These are phyloP conservation scores for Neospora caninum DNA, from an alignment of 169 alveolate species.

Conservation along the genomic window DNA sequence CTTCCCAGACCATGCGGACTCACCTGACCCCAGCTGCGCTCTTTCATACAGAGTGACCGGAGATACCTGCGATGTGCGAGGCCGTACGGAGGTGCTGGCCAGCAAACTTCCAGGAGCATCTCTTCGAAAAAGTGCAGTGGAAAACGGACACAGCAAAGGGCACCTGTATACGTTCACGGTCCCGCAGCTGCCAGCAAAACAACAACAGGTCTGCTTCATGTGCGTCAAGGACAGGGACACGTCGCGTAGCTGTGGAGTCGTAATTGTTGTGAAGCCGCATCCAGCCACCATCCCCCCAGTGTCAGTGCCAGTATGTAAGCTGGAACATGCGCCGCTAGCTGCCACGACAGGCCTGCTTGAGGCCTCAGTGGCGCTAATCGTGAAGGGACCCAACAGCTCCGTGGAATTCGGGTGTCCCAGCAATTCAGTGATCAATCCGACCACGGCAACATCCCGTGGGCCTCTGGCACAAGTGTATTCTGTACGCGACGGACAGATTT, in stretches of 20 bases:
- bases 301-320: not conserved
- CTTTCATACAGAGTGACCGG: not conserved
- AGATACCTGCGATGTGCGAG: not conserved
- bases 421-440: not conserved
- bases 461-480: not conserved
- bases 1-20: constrained; percentile 36
- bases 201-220: not conserved
- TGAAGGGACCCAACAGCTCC: not conserved
- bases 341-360: not conserved
- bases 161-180: not conserved
- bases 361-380: not conserved
- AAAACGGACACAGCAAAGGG: not conserved
- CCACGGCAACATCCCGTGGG: not conserved
- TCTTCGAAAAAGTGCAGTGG: not conserved
- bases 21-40: not conserved
- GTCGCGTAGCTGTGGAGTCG: constrained; percentile 1
- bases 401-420: constrained; percentile 9
- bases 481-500: not conserved
- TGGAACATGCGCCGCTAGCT: not conserved
- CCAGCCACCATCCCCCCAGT: not conserved
- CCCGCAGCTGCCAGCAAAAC: not conserved
- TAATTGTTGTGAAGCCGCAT: not conserved
- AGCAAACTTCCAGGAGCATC: not conserved
- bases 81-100: not conserved
- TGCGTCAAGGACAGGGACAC: constrained; percentile 6